Evolutionary conservation across 768 basidiomycete genomes (phyloP), one percentile per base, ranked within the genome.

Genomic region (Russula emetica): DNA sequence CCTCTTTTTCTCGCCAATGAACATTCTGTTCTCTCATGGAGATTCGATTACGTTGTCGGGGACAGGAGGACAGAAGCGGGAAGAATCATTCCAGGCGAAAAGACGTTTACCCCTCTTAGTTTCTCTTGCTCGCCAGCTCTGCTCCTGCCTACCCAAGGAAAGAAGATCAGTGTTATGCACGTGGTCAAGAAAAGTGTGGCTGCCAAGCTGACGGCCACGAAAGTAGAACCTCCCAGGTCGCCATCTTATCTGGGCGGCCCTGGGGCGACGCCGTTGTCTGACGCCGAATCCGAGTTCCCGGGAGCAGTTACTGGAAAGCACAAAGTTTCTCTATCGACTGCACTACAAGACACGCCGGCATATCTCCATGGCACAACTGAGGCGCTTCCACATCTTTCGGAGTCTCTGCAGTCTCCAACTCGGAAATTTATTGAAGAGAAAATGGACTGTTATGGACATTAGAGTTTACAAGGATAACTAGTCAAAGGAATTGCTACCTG

Each of bases 41-140:
- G 83, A 61, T 87, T 94, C 66, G 87, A 90, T 60, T 94, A 94
- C 71, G 70, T 85, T 36, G 87, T 94, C 11, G 82, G 83, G 45
- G 85, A 90, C 66, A 78, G 83, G 36, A 74, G 77, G 58, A 74
- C 75, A 26, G 78, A 82, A 26, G 72, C 78, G 5, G 82, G 82
- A 26, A 79, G 77, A 62, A 69, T 76, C 20, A 70, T 74, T 13
- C 76, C 80, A 7, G 88, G 87, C 18, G 92, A 93, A 74, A 90
- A 87, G 76, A 78, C 77, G 2, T 70, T 92, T 61, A 88, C 84
- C 1, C 91, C 91, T 3, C 73, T 92, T 26, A 82, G 82, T 20
- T 92, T 92, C 72, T 81, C 84, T 20, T 93, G 91, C 70, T 85
- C 88, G 3, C 89, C 90, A 0, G 77, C 79, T 59, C 74, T 90